Evolutionary conservation across 2,329 filamentous ascomycete species (phyloP).

Genomic region (Apiospora malaysiana): DNA sequence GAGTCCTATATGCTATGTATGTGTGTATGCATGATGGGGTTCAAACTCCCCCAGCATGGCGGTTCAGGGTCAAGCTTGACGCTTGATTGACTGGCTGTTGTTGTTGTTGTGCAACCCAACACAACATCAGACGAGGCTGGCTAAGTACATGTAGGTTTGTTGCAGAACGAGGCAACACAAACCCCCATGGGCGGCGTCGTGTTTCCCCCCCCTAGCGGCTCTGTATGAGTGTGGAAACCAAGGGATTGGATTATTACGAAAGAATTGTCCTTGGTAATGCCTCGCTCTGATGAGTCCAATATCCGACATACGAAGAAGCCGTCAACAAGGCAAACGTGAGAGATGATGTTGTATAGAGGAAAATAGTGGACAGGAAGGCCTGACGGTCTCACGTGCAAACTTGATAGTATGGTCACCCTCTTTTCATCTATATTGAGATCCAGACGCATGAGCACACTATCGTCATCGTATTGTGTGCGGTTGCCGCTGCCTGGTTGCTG

Average conservation of each 20-base stretch:
- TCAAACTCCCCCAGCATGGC: not conserved
- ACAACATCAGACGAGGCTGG: not conserved
- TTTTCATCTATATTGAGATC: slow-evolving; percentile 17
- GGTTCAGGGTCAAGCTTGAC: not conserved
- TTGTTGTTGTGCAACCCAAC: not conserved
- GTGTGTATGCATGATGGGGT: not conserved
- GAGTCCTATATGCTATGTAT: not conserved
- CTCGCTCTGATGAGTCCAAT: not conserved
- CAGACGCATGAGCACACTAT: not conserved
- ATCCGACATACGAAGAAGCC: not conserved
- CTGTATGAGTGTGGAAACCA: not conserved
- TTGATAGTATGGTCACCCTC: not conserved
- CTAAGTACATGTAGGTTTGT: not conserved
- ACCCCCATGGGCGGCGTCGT: not conserved
- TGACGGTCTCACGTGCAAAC: not conserved
- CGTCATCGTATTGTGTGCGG: not conserved
- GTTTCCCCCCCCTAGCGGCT: not conserved
- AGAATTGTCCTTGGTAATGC: not conserved
- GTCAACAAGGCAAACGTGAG: not conserved
- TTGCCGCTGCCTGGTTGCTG: not conserved
- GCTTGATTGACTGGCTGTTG: not conserved
- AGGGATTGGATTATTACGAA: not conserved
- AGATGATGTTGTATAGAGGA: not conserved
- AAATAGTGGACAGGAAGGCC: not conserved
- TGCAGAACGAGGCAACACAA: not conserved